Percentiles rank a stretch among this genome's conserved stretches.
phyloP scores from a whole-genome alignment of 2,329 filamentous ascomycete genomes.

The Xylariaceae sp. region DNA sequence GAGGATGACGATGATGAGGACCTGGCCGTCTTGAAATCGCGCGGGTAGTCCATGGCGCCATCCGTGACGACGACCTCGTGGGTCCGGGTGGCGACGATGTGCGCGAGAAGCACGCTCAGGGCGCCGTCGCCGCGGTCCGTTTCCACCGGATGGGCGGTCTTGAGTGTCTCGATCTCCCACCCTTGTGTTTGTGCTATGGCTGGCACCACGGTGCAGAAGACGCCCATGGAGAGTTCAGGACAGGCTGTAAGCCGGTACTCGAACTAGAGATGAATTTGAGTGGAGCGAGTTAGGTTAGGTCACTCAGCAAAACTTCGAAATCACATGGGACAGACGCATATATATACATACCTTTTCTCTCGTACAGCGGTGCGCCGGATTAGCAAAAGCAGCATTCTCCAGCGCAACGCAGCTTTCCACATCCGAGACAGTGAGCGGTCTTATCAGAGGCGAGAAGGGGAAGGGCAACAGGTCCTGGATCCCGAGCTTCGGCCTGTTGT shows the following conservation, averaged over 20 bases:
- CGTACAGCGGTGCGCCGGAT: slow-evolving; percentile 45
- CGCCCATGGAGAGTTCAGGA: slow-evolving; percentile 70
- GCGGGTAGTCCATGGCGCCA: slow-evolving; percentile 67
- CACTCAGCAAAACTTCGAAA: not conserved
- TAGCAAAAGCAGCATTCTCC: slow-evolving; percentile 49
- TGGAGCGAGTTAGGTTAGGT: too few relatives aligned
- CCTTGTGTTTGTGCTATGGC: slow-evolving; percentile 40
- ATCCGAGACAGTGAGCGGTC: slow-evolving; percentile 63
- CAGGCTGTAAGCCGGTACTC: slow-evolving; percentile 69
- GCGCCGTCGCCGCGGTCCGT: slow-evolving; percentile 51
- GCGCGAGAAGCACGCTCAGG: slow-evolving; percentile 63
- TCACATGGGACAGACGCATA: not conserved
- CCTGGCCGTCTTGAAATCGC: slow-evolving; percentile 55
- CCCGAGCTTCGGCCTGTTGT: slow-evolving; percentile 25
- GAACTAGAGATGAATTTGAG: too few relatives aligned
- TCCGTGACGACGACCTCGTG: slow-evolving; percentile 61
- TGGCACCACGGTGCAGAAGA: slow-evolving; percentile 64
- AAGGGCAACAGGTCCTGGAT: slow-evolving; percentile 45
- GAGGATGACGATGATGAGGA: slow-evolving; percentile 20
- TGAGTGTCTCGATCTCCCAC: slow-evolving; percentile 48
- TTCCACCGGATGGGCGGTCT: slow-evolving; percentile 53
- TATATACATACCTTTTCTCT: slow-evolving; percentile 46
- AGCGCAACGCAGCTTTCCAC: slow-evolving; percentile 53
- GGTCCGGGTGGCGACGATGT: slow-evolving; percentile 71
- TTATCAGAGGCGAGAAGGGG: slow-evolving; percentile 66